Evolutionary conservation across 2,329 filamentous ascomycete genomes (phyloP).

Genomic region (Coniochaeta hoffmannii): DNA sequence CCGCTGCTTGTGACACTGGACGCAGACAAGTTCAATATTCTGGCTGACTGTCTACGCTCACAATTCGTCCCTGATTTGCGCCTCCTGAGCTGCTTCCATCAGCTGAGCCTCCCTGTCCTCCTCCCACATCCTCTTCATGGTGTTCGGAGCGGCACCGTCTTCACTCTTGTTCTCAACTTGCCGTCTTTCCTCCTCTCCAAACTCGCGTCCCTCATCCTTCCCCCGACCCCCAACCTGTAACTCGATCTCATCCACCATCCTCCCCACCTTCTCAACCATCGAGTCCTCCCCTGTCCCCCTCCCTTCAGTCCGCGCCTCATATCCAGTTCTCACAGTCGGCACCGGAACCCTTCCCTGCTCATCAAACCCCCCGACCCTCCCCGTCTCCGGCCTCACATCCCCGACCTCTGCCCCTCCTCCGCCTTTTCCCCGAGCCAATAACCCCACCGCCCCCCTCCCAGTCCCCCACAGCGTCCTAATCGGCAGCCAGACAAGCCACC

Average conservation of each 20-base stretch:
- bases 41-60: conserved; percentile 5
- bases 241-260: conserved; percentile 26
- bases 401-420: conserved; percentile 20
- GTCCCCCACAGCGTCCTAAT: conserved; percentile 59
- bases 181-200: not conserved
- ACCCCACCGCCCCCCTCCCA: conserved; percentile 45
- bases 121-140: conserved; percentile 57
- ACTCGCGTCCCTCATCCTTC: conserved; percentile 8
- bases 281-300: conserved; percentile 25
- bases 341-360: conserved; percentile 32
- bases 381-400: conserved; percentile 12
- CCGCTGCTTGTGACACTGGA: not conserved
- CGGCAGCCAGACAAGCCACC: conserved; percentile 83
- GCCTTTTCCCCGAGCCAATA: conserved; percentile 32
- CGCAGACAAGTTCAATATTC: no score
- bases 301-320: conserved; percentile 16
- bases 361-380: conserved; percentile 22
- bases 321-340: conserved; percentile 42
- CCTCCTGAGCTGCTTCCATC: conserved; percentile 9
- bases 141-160: conserved; percentile 35
- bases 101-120: conserved; percentile 24
- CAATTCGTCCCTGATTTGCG: conserved; percentile 19
- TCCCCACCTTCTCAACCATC: conserved; percentile 46
- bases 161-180: conserved; percentile 17
- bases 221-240: conserved; percentile 15